These are phyloP conservation scores for Oryza meyeriana DNA, from an alignment of 176 grass and related monocot species.

Conservation along the genomic window DNA sequence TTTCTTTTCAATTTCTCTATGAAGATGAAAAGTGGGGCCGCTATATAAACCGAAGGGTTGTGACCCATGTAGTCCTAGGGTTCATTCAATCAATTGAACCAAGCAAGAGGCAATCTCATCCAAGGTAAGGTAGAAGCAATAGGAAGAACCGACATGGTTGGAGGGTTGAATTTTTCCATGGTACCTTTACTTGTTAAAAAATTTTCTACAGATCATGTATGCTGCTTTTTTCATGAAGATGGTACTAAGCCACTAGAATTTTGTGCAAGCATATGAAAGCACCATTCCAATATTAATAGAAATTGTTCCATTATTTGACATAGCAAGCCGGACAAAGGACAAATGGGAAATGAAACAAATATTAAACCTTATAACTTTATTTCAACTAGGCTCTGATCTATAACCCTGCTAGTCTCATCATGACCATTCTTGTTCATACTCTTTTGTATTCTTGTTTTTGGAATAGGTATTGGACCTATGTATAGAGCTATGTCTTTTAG, in stretches of 20 bases:
- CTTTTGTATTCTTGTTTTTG: not conserved
- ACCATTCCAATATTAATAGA: not conserved
- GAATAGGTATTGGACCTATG: not conserved
- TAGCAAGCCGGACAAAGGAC: not conserved
- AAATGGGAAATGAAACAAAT: not conserved
- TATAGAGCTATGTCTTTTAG: not conserved
- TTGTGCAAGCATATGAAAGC: not conserved
- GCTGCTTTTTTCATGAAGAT: not conserved
- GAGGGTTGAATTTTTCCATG: no score
- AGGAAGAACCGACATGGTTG: not conserved
- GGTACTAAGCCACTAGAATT: not conserved
- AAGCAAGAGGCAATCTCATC: no score
- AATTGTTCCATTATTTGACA: not conserved
- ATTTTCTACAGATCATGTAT: not conserved
- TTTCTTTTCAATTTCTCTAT: not conserved
- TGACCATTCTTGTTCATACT: no score
- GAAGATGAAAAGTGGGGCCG: not conserved
- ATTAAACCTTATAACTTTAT: not conserved
- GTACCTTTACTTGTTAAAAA: no score
- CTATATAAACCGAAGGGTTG: not conserved
- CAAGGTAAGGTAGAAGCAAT: no score
- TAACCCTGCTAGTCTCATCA: not conserved
- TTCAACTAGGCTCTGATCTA: not conserved
- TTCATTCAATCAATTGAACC: no score
- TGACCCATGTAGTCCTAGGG: no score